phyloP scores from a whole-genome alignment of 2,329 filamentous ascomycete species.

The Cladosporium colombiae region DNA sequence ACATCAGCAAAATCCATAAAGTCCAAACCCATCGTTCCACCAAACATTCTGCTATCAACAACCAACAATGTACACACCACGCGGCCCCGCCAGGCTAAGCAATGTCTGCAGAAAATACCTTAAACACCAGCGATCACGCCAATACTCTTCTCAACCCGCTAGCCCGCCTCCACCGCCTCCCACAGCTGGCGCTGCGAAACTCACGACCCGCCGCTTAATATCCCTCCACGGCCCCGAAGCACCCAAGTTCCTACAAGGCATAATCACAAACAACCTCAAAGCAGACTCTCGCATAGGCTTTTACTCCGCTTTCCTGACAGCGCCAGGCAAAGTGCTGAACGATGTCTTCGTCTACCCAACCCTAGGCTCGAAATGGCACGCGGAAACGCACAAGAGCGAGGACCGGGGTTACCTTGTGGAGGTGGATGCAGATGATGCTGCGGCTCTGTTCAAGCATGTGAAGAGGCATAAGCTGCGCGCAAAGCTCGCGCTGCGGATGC shows the following conservation, averaged over 20 bases:
- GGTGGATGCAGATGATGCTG: constrained; percentile 69
- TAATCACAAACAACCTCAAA: constrained; percentile 73
- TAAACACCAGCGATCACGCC: background rate
- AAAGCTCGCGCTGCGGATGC: constrained; percentile 68
- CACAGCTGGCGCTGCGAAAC: constrained; percentile 53
- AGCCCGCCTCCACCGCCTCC: constrained; percentile 46
- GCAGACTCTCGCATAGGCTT: constrained; percentile 55
- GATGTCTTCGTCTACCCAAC: constrained; percentile 87
- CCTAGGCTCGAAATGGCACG: constrained; percentile 37
- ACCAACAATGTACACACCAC: constrained; percentile 10
- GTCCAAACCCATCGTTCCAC: constrained; percentile 2
- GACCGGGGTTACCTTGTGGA: constrained; percentile 74
- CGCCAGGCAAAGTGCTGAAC: constrained; percentile 75
- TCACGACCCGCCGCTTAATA: constrained; percentile 77
- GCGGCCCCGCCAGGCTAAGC: background rate
- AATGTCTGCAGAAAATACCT: background rate
- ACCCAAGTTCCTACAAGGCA: constrained; percentile 81
- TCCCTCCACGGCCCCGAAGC: constrained; percentile 77
- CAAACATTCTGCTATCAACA: constrained; percentile 1
- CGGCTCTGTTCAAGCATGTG: constrained; percentile 68
- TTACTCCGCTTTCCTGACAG: constrained; percentile 84
- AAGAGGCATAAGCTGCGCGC: constrained; percentile 83
- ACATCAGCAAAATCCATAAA: constrained; percentile 3
- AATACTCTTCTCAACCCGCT: constrained; percentile 12
- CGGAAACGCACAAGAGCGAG: constrained; percentile 28